Evolutionary conservation across 768 basidiomycete genomes (phyloP).

Genomic region (Lactifluus hygrophoroides): DNA sequence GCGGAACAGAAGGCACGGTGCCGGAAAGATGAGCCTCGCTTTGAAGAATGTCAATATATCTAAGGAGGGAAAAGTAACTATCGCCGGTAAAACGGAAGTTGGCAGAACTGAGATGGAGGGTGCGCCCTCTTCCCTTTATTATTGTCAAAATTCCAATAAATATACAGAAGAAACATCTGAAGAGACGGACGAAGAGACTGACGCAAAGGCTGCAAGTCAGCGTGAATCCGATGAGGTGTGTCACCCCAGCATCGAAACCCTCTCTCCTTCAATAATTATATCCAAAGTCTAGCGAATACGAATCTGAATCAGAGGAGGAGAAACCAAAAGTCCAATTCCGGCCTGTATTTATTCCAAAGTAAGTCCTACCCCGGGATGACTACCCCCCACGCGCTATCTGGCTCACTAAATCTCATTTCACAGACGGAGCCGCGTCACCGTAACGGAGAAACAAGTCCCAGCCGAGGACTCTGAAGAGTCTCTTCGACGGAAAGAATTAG

Average conservation of each 20-base stretch:
- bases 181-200: slow-evolving; percentile 43
- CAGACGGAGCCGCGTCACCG: slow-evolving; percentile 70
- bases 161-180: slow-evolving; percentile 27
- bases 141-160: slow-evolving; percentile 13
- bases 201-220: slow-evolving; percentile 30
- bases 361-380: slow-evolving; percentile 24
- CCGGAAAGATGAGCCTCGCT: slow-evolving; percentile 55
- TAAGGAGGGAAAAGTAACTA: slow-evolving; percentile 68
- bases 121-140: slow-evolving; percentile 25
- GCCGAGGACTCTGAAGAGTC: slow-evolving; percentile 72
- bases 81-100: slow-evolving; percentile 71
- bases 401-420: slow-evolving; percentile 1
- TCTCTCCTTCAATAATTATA: slow-evolving; percentile 19
- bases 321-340: slow-evolving; percentile 70
- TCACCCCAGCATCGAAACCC: slow-evolving; percentile 1
- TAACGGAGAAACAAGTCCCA: slow-evolving; percentile 58
- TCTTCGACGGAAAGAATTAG: slow-evolving; percentile 55
- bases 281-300: slow-evolving; percentile 78
- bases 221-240: slow-evolving; percentile 39
- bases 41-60: slow-evolving; percentile 78
- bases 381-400: neutral
- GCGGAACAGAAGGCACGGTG: slow-evolving; percentile 8
- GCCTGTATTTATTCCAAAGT: slow-evolving; percentile 96
- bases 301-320: slow-evolving; percentile 70
- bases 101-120: slow-evolving; percentile 54